Conservation (phyloP, 495 filamentous ascomycete genomes). For the Penicillium fimorum region DNA sequence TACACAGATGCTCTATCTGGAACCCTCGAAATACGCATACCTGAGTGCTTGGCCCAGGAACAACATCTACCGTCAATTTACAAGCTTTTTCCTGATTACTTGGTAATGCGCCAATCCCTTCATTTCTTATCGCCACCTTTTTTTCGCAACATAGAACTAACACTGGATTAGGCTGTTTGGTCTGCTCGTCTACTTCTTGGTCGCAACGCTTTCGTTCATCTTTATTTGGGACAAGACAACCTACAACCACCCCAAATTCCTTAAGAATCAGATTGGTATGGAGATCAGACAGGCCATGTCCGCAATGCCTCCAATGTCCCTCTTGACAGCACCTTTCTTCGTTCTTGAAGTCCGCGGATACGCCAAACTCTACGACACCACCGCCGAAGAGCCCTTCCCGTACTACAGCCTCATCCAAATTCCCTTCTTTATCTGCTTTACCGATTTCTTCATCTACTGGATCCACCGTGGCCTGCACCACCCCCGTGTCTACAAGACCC, state of each 20-base stretch:
- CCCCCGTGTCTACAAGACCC: constrained; percentile 74
- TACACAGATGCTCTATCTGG: constrained; percentile 66
- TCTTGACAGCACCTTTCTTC: constrained; percentile 82
- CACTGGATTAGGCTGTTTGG: constrained; percentile 69
- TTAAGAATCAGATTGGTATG: constrained; percentile 86
- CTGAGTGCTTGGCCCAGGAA: constrained; percentile 77
- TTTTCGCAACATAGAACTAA: constrained; percentile 8
- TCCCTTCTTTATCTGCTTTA: constrained; percentile 89
- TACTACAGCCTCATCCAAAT: constrained; percentile 86
- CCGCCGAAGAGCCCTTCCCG: constrained; percentile 65
- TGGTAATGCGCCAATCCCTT: constrained; percentile 57
- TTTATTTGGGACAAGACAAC: constrained; percentile 94
- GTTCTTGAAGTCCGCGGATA: constrained; percentile 80
- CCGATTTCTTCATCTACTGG: constrained; percentile 91
- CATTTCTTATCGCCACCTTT: not conserved
- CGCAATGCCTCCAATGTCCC: constrained; percentile 78
- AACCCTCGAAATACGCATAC: constrained; percentile 76
- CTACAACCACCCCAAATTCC: constrained; percentile 88
- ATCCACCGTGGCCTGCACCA: constrained; percentile 91
- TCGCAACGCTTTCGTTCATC: constrained; percentile 78
- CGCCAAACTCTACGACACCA: constrained; percentile 80
- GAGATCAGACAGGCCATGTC: constrained; percentile 78
- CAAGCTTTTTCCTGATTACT: constrained; percentile 78
- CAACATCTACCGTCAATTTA: constrained; percentile 72
- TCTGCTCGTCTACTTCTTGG: constrained; percentile 77